Base-by-base conservation (phyloP, 2,329 filamentous ascomycete species). In the Dendrostoma leiphaemia region DNA sequence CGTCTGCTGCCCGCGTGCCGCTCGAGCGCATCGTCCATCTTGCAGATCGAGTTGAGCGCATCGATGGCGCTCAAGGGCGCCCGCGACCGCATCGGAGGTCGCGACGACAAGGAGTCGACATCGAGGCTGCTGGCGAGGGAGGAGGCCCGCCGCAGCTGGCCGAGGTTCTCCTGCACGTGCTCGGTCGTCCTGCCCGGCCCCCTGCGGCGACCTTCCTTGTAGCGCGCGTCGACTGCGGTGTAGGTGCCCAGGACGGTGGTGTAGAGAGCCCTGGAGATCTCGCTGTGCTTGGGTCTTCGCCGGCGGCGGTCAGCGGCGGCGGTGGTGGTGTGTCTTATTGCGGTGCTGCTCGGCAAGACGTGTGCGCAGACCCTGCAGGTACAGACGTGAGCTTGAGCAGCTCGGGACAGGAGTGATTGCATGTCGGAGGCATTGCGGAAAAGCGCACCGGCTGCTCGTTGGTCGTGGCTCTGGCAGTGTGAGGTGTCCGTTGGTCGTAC, bases 361-460 rank as follows among this genome's bases (percentile, higher is more conserved):
- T 79, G 76, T 51, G 81, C 70, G 71, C 84, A 88, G 64, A 81
- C 75, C 61, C 80, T 76, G 72, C 84, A 89, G 70, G 78, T 79
- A 72, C 84, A 88, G 63, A 80, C 77, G 70, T 80, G 81, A 71
- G 78, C 78, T 77, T 81, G 81, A 64, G 80, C 77, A 72, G 83
- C 81, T 73, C 84, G 81, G 69, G 83, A 84, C 84, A 85, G 87
- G 62, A 90, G 68, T 60, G 79, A 77, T 71, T 83, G 83, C 88
- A 91, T 91, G 65, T 67, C 73, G 61, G 65, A 64, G 59, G 66
- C 74, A 73, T 73, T 53, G 62, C 63, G 62, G 45, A 55, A 23
- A 56, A 48, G 40, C 21, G 44, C 48, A 51, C 52, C 52, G 55
- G 44, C 52, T 55, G 52, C 55, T 57, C 43, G 53, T 44, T 31